Conservation (phyloP, 2,329 filamentous ascomycete species). For the Aureobasidium musti region DNA sequence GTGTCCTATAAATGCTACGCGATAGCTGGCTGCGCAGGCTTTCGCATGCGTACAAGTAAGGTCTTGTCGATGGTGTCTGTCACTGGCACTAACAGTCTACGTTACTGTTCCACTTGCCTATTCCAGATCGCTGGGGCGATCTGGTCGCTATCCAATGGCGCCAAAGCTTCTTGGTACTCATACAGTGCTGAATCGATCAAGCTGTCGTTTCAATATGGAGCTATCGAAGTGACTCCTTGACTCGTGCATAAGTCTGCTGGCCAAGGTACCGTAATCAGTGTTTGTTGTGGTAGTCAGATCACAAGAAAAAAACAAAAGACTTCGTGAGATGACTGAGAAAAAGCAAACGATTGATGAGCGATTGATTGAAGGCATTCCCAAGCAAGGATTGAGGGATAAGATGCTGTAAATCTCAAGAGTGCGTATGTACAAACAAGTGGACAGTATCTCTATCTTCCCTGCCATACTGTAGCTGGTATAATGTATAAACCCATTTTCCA, state of each 20-base stretch:
- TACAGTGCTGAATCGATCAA: not conserved
- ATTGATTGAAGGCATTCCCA: not conserved
- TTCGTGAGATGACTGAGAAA: not conserved
- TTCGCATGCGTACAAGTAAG: not conserved
- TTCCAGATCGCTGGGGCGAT: not conserved
- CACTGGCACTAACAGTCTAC: not conserved
- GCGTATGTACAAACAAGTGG: conserved; percentile 13
- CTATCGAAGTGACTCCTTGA: conserved; percentile 7
- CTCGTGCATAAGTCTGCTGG: not conserved
- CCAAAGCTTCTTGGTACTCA: conserved; percentile 1
- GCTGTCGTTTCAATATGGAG: not conserved
- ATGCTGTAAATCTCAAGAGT: not conserved
- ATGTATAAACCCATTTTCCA: conserved; percentile 10
- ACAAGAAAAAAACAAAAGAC: not conserved
- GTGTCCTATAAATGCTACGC: not conserved
- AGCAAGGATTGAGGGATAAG: not conserved
- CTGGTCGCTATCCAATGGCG: not conserved
- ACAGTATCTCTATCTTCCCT: not conserved
- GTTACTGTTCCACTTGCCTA: not conserved
- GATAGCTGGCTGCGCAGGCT: not conserved
- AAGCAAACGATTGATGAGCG: not conserved
- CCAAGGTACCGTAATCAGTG: not conserved
- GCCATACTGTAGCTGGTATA: conserved; percentile 1
- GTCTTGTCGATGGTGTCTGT: not conserved
- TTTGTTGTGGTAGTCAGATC: conserved; percentile 2